Evolutionary conservation across 345 rosid species (phyloP).

Genomic region (Pugionium cornutum): DNA sequence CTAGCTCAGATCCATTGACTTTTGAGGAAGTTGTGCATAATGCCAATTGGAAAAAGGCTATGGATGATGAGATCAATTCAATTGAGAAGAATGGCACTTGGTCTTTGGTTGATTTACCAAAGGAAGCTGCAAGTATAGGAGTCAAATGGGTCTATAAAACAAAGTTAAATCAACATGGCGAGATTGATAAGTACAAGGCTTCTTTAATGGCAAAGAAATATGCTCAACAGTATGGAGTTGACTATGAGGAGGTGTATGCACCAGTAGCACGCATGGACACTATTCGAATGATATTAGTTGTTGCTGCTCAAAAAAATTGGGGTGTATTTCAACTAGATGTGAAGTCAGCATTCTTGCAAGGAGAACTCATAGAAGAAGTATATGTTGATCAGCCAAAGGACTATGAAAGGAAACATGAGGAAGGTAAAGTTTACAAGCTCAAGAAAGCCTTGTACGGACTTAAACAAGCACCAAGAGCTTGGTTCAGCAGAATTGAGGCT

Average conservation of each 20-base stretch:
- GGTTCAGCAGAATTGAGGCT: no score
- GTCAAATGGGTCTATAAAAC: conserved; percentile 15
- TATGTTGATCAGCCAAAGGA: no score
- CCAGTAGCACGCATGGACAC: background rate
- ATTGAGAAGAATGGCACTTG: conserved; percentile 1
- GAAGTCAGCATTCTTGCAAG: no score
- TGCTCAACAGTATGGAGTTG: background rate
- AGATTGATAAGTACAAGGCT: background rate
- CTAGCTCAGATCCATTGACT: background rate
- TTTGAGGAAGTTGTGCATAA: no score
- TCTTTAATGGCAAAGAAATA: background rate
- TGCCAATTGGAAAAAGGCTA: background rate
- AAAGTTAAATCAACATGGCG: background rate
- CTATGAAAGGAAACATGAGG: no score
- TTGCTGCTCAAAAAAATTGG: no score
- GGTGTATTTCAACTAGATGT: no score
- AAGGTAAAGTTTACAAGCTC: no score
- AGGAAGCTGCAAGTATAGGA: background rate
- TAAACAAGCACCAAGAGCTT: no score
- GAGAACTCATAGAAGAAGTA: no score
- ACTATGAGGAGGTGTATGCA: conserved; percentile 1
- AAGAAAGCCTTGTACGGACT: no score
- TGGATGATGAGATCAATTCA: background rate
- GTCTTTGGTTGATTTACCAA: background rate
- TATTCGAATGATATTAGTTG: background rate